These are phyloP conservation scores for Kuraishia molischiana DNA, from an alignment of 805 yeast genomes.

Conservation along the genomic window DNA sequence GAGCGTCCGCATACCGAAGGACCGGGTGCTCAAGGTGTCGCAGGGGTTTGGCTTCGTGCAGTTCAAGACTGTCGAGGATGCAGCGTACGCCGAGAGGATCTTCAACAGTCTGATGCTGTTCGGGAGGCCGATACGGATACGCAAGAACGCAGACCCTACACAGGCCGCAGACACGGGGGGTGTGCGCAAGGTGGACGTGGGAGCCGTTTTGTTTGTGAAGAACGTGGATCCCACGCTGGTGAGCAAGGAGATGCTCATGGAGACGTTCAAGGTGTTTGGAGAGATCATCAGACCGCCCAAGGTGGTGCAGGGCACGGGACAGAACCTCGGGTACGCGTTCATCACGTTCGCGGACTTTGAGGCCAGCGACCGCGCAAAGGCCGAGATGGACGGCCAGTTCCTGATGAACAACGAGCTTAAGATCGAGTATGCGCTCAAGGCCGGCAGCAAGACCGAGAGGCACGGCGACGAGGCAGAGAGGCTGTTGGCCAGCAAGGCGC, in stretches of 20 bases:
- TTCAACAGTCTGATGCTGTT: constrained; percentile 52
- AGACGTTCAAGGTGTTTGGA: constrained; percentile 66
- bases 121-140: constrained; percentile 52
- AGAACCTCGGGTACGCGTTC: constrained; percentile 56
- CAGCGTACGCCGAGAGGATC: constrained; percentile 56
- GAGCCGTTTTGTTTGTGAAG: constrained; percentile 44
- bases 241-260: constrained; percentile 43
- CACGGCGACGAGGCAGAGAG: constrained; percentile 83
- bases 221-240: constrained; percentile 58
- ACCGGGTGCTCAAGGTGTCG: constrained; percentile 55
- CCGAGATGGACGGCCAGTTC: constrained; percentile 55
- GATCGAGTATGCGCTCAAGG: constrained; percentile 67
- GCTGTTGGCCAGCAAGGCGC: constrained; percentile 54
- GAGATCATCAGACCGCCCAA: constrained; percentile 37
- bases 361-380: constrained; percentile 63
- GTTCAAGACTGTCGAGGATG: constrained; percentile 48
- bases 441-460: constrained; percentile 37
- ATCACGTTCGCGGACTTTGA: constrained; percentile 55
- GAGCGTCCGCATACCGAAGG: constrained; percentile 68
- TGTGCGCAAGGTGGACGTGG: constrained; percentile 20
- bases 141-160: constrained; percentile 18
- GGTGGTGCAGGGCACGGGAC: constrained; percentile 38
- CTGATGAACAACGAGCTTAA: constrained; percentile 56
- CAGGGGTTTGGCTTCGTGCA: constrained; percentile 90
- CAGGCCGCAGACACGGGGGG: constrained; percentile 22